phyloP scores from a whole-genome alignment of 1,284 basidiomycete genomes.

The Stygiomarasmius scandens region DNA sequence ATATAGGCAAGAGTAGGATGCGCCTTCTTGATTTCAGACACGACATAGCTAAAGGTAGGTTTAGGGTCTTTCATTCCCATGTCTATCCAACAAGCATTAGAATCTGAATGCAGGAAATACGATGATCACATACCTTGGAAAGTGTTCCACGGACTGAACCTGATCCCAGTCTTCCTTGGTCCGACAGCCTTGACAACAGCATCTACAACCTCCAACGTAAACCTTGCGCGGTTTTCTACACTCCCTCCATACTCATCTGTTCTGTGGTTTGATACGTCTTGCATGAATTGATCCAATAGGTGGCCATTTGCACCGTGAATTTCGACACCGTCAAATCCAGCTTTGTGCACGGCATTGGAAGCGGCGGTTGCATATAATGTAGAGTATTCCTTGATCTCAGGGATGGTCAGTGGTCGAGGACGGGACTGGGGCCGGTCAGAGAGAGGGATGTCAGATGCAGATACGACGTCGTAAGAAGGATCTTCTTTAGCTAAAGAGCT shows the following conservation, averaged over 20 bases:
- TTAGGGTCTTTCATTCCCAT: conserved; percentile 45
- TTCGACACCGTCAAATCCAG: conserved; percentile 50
- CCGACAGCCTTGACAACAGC: conserved; percentile 41
- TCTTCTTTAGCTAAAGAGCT: not conserved
- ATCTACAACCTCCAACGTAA: conserved; percentile 49
- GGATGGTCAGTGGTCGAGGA: conserved; percentile 36
- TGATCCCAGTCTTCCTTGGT: conserved; percentile 45
- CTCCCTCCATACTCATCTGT: conserved; percentile 60
- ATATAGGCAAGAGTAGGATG: conserved; percentile 50
- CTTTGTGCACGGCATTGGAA: conserved; percentile 34
- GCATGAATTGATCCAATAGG: conserved; percentile 45
- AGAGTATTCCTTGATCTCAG: conserved; percentile 48
- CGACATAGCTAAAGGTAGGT: conserved; percentile 34
- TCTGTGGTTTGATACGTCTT: conserved; percentile 47
- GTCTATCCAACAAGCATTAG: conserved; percentile 26
- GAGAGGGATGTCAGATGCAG: not conserved
- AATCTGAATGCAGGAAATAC: too few species aligned
- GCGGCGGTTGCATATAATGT: conserved; percentile 40
- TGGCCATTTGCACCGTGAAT: conserved; percentile 36
- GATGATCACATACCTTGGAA: conserved; percentile 37
- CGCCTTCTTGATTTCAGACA: conserved; percentile 23
- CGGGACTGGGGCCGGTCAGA: conserved; percentile 17
- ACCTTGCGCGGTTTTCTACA: conserved; percentile 51
- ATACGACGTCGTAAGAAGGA: not conserved
- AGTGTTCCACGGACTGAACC: conserved; percentile 51